Evolutionary conservation across 352 stramenopile genomes (phyloP).

Genomic region (Phytophthora ramorum): DNA sequence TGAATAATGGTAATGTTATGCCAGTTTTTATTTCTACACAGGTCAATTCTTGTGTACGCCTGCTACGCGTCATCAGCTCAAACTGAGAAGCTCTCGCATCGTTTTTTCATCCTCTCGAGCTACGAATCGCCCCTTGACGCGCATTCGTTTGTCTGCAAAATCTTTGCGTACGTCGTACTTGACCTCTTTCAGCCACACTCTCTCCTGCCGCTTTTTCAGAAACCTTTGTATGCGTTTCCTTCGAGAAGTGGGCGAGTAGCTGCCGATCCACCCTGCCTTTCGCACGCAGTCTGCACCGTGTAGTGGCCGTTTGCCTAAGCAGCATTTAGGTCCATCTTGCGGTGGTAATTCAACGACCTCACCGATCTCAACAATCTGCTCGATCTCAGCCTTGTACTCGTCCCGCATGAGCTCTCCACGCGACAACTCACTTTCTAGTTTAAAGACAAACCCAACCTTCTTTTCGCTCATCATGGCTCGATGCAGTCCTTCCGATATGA

Average conservation of each 20-base stretch:
- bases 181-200: slow-evolving; percentile 93
- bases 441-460: slow-evolving; percentile 36
- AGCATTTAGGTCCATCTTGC: background rate
- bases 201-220: slow-evolving; percentile 92
- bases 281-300: background rate
- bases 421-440: slow-evolving; percentile 11
- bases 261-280: slow-evolving; percentile 81
- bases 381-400: slow-evolving; percentile 7
- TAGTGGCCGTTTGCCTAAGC: slow-evolving; percentile 18
- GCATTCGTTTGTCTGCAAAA: slow-evolving; percentile 95
- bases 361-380: slow-evolving; percentile 6
- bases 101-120: slow-evolving; percentile 95
- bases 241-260: slow-evolving; percentile 93
- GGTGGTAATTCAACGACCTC: background rate
- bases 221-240: slow-evolving; percentile 93
- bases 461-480: slow-evolving; percentile 9
- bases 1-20: slow-evolving; percentile 23
- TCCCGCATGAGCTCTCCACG: slow-evolving; percentile 2
- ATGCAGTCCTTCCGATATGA: slow-evolving; percentile 11
- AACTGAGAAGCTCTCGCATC: slow-evolving; percentile 72
- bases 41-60: background rate
- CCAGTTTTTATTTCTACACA: slow-evolving; percentile 23
- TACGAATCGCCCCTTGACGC: slow-evolving; percentile 97
- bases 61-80: slow-evolving; percentile 46
- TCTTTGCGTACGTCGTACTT: slow-evolving; percentile 98